phyloP scores from a whole-genome alignment of 352 stramenopile genomes.

The Blastocystis sp. region DNA sequence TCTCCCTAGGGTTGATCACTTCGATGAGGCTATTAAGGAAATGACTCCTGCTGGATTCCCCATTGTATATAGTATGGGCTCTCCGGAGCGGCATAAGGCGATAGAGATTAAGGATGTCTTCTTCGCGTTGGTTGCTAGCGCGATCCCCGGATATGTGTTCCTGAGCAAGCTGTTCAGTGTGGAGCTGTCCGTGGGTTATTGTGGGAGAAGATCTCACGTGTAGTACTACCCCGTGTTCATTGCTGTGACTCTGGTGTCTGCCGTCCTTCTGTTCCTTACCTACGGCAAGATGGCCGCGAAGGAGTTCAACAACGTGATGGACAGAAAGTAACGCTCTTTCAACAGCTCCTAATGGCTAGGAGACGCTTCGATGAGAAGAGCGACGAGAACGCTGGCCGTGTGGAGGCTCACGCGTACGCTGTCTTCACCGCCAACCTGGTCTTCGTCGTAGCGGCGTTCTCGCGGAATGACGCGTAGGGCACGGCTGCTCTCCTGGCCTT shows the following conservation, averaged over 20 bases:
- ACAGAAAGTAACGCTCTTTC: slow-evolving; percentile 6
- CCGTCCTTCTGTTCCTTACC: not conserved
- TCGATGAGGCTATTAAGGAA: slow-evolving; percentile 40
- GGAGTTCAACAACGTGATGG: slow-evolving; percentile 32
- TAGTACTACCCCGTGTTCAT: slow-evolving; percentile 55
- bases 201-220: not conserved
- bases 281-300: slow-evolving; percentile 21
- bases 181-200: not conserved
- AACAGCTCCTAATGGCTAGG: not conserved
- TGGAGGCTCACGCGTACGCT: not conserved
- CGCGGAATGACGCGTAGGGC: not conserved
- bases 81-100: not conserved
- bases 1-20: slow-evolving; percentile 7
- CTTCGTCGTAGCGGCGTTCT: not conserved
- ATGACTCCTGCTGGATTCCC: slow-evolving; percentile 18
- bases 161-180: slow-evolving; percentile 40
- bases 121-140: not conserved
- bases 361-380: slow-evolving; percentile 21
- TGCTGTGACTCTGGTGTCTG: not conserved
- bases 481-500: slow-evolving; percentile 12
- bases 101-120: slow-evolving; percentile 4
- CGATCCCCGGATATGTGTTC: slow-evolving; percentile 24
- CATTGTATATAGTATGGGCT: not conserved
- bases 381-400: not conserved
- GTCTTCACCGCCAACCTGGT: slow-evolving; percentile 21